These are phyloP conservation scores for Trametes maxima DNA, from an alignment of 768 basidiomycete genomes.

Conservation along the genomic window DNA sequence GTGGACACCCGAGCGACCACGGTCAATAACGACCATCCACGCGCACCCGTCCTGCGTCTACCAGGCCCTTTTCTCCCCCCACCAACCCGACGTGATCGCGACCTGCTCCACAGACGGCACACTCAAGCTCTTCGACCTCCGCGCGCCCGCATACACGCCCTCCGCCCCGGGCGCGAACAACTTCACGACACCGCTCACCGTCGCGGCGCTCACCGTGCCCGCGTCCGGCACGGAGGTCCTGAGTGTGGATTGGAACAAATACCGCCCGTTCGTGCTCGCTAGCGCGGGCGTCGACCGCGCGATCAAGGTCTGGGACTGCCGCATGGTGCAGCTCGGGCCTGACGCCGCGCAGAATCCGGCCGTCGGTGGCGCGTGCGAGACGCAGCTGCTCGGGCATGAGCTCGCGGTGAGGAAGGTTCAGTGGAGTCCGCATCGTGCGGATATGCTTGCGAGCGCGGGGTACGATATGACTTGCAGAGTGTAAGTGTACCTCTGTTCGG, in stretches of 20 bases:
- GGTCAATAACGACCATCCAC: constrained; percentile 79
- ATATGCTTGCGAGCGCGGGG: constrained; percentile 70
- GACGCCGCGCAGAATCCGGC: constrained; percentile 41
- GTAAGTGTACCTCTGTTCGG: constrained; percentile 49
- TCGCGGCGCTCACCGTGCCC: constrained; percentile 75
- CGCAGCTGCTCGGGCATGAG: constrained; percentile 79
- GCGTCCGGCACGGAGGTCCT: constrained; percentile 80
- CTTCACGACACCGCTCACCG: constrained; percentile 69
- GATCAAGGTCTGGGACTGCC: constrained; percentile 83
- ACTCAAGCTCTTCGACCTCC: constrained; percentile 79
- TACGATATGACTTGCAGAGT: constrained; percentile 97
- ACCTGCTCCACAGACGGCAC: constrained; percentile 89
- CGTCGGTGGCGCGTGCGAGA: constrained; percentile 74
- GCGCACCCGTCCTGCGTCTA: constrained; percentile 89
- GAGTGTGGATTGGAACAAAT: constrained; percentile 92
- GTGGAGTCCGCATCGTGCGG: constrained; percentile 82
- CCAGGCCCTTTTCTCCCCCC: constrained; percentile 90
- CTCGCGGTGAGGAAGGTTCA: constrained; percentile 88
- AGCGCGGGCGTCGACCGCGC: constrained; percentile 79
- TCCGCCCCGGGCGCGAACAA: constrained; percentile 47
- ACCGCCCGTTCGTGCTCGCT: constrained; percentile 75
- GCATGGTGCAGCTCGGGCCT: constrained; percentile 70
- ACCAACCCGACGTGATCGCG: constrained; percentile 78
- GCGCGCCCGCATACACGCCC: constrained; percentile 59
- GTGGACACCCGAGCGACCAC: constrained; percentile 87